A percentile compares a stretch with the other conserved stretches of the same genome.
Evolutionary conservation across 2,329 filamentous ascomycete species (phyloP).

Genomic region (Paecilomyces formosus): DNA sequence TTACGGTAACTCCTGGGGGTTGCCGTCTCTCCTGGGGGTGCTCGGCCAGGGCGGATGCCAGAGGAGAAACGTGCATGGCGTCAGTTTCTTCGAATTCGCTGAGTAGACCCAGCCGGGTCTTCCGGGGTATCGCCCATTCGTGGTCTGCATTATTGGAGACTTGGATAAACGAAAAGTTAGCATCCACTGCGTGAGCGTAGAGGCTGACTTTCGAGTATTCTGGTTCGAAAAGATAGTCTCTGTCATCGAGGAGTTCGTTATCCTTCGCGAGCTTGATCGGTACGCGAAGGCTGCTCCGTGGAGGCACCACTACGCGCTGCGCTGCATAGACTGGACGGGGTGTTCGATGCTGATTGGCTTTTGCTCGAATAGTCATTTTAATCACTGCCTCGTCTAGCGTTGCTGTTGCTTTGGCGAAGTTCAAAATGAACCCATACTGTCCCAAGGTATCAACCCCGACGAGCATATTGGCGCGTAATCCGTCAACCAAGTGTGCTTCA

Average conservation of each 20-base stretch:
- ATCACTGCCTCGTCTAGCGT: not conserved
- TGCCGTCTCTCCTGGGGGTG: too few relatives aligned
- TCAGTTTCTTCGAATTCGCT: too few relatives aligned
- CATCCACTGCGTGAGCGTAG: too few relatives aligned
- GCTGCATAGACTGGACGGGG: not conserved
- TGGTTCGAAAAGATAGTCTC: not conserved
- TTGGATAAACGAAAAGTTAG: too few relatives aligned
- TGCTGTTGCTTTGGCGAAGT: not conserved
- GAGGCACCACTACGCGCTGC: not conserved
- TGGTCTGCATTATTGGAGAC: too few relatives aligned
- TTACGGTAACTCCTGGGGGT: too few relatives aligned
- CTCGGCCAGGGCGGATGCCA: too few relatives aligned
- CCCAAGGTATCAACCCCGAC: not conserved
- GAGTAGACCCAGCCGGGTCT: too few relatives aligned
- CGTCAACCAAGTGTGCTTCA: not conserved
- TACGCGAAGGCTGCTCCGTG: not conserved
- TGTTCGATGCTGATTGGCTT: not conserved
- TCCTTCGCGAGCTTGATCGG: not conserved
- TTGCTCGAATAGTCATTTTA: not conserved
- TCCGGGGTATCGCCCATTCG: too few relatives aligned
- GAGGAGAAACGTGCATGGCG: too few relatives aligned
- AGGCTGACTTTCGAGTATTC: not conserved
- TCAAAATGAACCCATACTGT: not conserved
- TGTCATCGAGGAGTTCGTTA: too few relatives aligned
- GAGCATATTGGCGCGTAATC: not conserved